Evolutionary conservation across 1,284 basidiomycete genomes (phyloP).

Genomic region (Ganoderma multipileum): DNA sequence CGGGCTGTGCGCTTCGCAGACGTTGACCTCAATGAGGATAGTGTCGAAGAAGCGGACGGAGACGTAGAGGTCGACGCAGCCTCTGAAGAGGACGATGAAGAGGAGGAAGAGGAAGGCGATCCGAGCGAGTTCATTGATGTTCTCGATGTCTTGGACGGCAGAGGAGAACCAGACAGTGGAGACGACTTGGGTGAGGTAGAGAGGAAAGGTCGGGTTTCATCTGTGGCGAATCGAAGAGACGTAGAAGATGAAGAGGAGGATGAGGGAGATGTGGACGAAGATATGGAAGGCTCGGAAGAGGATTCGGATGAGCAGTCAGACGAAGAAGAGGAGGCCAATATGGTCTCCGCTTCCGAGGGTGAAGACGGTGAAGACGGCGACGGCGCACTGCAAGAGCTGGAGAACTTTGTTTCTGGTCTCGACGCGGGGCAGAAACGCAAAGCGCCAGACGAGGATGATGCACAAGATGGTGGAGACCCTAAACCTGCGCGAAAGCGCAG

Average conservation of each 20-base stretch:
- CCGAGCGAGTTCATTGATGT: conserved; percentile 71
- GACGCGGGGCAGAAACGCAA: conserved; percentile 80
- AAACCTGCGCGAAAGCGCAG: conserved; percentile 60
- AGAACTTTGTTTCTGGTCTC: conserved; percentile 76
- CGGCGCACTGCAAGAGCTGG: conserved; percentile 71
- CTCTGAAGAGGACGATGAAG: conserved; percentile 43
- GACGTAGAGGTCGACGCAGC: conserved; percentile 36
- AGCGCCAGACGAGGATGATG: conserved; percentile 48
- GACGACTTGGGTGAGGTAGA: conserved; percentile 29
- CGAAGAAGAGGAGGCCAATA: conserved; percentile 47
- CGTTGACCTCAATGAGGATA: conserved; percentile 73
- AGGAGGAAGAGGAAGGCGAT: conserved; percentile 59
- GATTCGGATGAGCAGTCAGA: conserved; percentile 44
- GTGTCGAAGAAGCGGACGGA: conserved; percentile 47
- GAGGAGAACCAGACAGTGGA: conserved; percentile 53
- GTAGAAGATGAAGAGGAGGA: conserved; percentile 13
- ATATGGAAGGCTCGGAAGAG: conserved; percentile 44
- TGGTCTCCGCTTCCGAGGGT: conserved; percentile 61
- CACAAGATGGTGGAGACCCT: conserved; percentile 37
- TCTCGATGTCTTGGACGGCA: conserved; percentile 72
- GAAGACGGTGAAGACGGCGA: conserved; percentile 61
- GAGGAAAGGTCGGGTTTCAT: conserved; percentile 15
- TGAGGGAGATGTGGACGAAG: conserved; percentile 38
- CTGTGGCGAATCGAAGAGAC: conserved; percentile 29
- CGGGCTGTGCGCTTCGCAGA: conserved; percentile 54